Evolutionary conservation across 179 eudicot genomes (phyloP).

Genomic region (Sideroxylon spinosum): DNA sequence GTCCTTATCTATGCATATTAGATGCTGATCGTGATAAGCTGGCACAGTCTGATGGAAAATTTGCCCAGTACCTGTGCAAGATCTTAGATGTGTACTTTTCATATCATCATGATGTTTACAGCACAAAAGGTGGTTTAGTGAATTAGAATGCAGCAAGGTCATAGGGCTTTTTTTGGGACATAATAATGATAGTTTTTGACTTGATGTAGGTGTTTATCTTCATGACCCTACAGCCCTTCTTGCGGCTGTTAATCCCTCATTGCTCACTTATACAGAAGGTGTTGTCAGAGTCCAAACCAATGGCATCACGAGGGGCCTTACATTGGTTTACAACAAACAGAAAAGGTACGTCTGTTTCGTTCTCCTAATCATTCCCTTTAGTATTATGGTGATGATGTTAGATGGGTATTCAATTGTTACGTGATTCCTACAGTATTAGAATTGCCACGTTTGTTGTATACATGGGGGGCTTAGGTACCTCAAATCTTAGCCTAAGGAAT

Average conservation of each 20-base stretch:
- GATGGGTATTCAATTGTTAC: neutral
- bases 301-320: constrained; percentile 86
- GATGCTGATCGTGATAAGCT: constrained; percentile 74
- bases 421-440: neutral
- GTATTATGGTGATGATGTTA: neutral
- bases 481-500: neutral
- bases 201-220: constrained; percentile 77
- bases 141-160: neutral
- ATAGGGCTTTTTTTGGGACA: neutral
- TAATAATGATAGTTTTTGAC: constrained; percentile 19
- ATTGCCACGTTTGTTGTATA: neutral
- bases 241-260: constrained; percentile 87
- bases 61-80: constrained; percentile 75
- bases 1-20: constrained; percentile 26
- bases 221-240: constrained; percentile 86
- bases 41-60: constrained; percentile 53
- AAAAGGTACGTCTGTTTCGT: constrained; percentile 51
- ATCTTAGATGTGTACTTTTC: constrained; percentile 69
- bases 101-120: constrained; percentile 78
- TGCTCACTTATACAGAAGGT: constrained; percentile 79
- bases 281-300: constrained; percentile 76
- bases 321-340: constrained; percentile 71
- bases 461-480: no score
- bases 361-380: neutral
- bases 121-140: constrained; percentile 47